These are phyloP conservation scores for Sequoiadendron giganteum DNA, from an alignment of 75 land plant species.

Conservation along the genomic window DNA sequence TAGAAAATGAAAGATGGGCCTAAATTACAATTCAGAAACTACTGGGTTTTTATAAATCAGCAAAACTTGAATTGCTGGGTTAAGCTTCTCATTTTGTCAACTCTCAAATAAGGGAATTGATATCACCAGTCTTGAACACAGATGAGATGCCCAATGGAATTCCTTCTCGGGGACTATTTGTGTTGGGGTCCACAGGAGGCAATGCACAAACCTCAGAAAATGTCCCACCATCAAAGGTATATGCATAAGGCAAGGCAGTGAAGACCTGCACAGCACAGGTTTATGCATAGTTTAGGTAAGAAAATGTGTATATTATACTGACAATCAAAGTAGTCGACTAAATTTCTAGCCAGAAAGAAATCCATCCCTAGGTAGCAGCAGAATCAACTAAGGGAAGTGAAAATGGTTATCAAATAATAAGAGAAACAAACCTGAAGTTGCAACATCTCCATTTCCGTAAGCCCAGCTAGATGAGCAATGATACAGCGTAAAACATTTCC, in stretches of 20 bases:
- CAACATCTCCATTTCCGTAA: conserved; percentile 46
- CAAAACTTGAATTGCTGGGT: not conserved
- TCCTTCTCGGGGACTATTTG: conserved; percentile 16
- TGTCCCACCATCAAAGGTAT: conserved; percentile 37
- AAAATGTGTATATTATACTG: not conserved
- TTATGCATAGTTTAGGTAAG: conserved; percentile 1
- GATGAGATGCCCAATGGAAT: conserved; percentile 32
- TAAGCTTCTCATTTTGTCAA: not conserved
- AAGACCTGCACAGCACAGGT: conserved; percentile 23
- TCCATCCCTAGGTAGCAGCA: not conserved
- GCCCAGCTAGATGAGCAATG: conserved; percentile 38
- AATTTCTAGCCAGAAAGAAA: not conserved
- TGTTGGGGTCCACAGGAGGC: conserved; percentile 29
- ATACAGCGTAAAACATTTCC: conserved; percentile 53
- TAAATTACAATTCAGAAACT: not conserved
- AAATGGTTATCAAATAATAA: not conserved
- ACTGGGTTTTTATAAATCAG: not conserved
- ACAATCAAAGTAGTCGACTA: not conserved
- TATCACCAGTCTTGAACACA: conserved; percentile 32
- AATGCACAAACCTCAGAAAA: conserved; percentile 46
- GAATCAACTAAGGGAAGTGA: not conserved
- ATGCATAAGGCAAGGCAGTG: conserved; percentile 53
- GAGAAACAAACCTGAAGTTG: conserved; percentile 34
- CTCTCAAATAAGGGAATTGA: conserved; percentile 43
- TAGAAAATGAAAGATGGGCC: not conserved